Evolutionary conservation across 345 rosid genomes (phyloP).

Genomic region (Populus tremula): DNA sequence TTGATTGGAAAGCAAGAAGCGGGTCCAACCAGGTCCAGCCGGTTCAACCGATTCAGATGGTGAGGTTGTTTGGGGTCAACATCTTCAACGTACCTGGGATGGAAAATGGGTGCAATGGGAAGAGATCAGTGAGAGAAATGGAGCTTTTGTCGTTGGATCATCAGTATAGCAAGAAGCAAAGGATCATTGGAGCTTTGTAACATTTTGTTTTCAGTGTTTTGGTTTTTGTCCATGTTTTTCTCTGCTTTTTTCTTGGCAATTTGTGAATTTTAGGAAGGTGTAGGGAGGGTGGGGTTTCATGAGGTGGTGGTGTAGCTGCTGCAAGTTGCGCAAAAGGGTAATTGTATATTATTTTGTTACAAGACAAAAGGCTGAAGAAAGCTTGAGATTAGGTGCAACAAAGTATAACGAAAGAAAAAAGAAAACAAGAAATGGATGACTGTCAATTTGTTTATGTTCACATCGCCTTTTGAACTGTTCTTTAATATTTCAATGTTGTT

Average conservation of each 20-base stretch:
- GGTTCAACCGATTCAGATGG: conserved; percentile 44
- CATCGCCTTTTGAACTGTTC: not conserved
- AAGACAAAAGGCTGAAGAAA: conserved; percentile 38
- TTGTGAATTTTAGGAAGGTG: conserved; percentile 12
- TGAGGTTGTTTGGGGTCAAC: conserved; percentile 80
- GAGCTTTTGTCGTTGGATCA: conserved; percentile 47
- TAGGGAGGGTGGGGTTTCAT: not conserved
- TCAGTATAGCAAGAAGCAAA: conserved; percentile 64
- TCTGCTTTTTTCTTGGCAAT: not conserved
- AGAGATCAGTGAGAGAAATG: conserved; percentile 52
- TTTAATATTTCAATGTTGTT: not conserved
- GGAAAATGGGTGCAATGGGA: conserved; percentile 37
- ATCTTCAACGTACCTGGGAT: conserved; percentile 47
- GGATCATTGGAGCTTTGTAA: conserved; percentile 66
- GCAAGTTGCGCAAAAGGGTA: conserved; percentile 43
- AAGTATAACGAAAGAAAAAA: not conserved
- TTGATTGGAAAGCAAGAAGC: conserved; percentile 48
- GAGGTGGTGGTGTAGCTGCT: conserved; percentile 19
- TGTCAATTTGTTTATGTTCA: conserved; percentile 20
- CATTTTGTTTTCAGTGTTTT: conserved; percentile 19
- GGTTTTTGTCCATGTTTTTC: not conserved
- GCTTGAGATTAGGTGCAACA: conserved; percentile 34
- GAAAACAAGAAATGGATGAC: conserved; percentile 14
- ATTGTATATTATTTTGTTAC: conserved; percentile 40
- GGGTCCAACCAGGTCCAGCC: conserved; percentile 17